Evolutionary conservation across 208 protist genomes (phyloP).

Genomic region (Phytomonas sp.): DNA sequence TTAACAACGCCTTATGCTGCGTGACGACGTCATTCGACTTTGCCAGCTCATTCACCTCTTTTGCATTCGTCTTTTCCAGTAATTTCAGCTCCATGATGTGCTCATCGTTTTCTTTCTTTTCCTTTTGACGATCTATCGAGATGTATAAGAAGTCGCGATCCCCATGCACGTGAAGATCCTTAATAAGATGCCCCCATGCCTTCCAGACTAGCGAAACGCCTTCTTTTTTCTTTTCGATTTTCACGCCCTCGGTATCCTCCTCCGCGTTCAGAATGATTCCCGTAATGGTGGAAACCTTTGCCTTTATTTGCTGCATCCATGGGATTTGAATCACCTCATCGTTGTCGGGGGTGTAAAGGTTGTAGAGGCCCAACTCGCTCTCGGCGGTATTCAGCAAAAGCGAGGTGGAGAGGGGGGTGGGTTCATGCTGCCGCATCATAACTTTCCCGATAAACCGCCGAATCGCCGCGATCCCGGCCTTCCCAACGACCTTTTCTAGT

Average conservation of each 20-base stretch:
- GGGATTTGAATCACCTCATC: conserved; percentile 35
- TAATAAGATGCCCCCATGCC: conserved; percentile 79
- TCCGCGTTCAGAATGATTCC: conserved; percentile 37
- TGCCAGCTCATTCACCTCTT: neutral
- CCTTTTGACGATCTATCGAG: conserved; percentile 49
- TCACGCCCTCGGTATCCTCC: conserved; percentile 13
- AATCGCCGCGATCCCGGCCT: conserved; percentile 44
- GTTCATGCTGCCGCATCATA: conserved; percentile 77
- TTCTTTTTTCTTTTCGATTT: conserved; percentile 13
- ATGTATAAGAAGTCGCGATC: conserved; percentile 79
- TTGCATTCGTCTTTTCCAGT: conserved; percentile 17
- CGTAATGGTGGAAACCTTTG: conserved; percentile 37
- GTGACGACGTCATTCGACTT: conserved; percentile 6
- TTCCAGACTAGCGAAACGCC: conserved; percentile 63
- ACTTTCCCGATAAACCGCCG: conserved; percentile 61
- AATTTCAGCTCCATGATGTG: conserved; percentile 40
- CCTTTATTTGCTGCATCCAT: conserved; percentile 37
- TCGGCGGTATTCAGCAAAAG: conserved; percentile 45
- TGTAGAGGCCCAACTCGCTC: conserved; percentile 23
- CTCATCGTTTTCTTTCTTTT: conserved; percentile 33
- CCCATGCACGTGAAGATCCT: conserved; percentile 77
- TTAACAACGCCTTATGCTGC: neutral
- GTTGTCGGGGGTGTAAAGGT: conserved; percentile 16
- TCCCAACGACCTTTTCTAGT: conserved; percentile 44
- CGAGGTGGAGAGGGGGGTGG: conserved; percentile 46